Evolutionary conservation across 2,329 filamentous ascomycete species (phyloP).

Genomic region (Chaetomium sp.): DNA sequence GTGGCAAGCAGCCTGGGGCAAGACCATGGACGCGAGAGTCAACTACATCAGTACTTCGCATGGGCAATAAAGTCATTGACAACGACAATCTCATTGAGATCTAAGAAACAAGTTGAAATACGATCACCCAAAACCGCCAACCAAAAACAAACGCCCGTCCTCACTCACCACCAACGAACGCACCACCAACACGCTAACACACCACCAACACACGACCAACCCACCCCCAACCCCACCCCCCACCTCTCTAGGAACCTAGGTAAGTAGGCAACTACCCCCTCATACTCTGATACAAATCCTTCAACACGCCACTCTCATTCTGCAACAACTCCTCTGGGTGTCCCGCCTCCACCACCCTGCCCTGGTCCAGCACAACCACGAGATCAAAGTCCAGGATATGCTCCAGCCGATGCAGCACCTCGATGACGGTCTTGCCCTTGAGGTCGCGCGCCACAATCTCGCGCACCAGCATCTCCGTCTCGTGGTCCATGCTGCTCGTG

Average conservation of each 20-base stretch:
- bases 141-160: not conserved
- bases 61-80: too few species aligned
- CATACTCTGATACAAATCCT: conserved; percentile 25
- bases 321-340: conserved; percentile 19
- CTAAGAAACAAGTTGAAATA: not conserved
- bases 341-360: conserved; percentile 18
- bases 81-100: not conserved
- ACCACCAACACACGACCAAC: too few species aligned
- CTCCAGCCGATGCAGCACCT: conserved; percentile 27
- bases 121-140: not conserved
- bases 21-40: too few species aligned
- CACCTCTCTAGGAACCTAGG: too few species aligned
- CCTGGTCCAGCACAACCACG: conserved; percentile 21
- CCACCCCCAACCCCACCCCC: not conserved
- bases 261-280: conserved; percentile 15
- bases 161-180: too few species aligned
- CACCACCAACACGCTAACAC: too few species aligned
- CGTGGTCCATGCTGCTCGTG: conserved; percentile 27
- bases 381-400: conserved; percentile 27
- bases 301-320: conserved; percentile 19
- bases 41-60: too few species aligned
- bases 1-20: too few species aligned
- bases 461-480: conserved; percentile 26
- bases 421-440: conserved; percentile 20
- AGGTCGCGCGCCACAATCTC: conserved; percentile 24